Percentiles rank a stretch among this genome's conserved stretches.
phyloP scores from a whole-genome alignment of 768 basidiomycete genomes.

The Kwoniella heveanensis region DNA sequence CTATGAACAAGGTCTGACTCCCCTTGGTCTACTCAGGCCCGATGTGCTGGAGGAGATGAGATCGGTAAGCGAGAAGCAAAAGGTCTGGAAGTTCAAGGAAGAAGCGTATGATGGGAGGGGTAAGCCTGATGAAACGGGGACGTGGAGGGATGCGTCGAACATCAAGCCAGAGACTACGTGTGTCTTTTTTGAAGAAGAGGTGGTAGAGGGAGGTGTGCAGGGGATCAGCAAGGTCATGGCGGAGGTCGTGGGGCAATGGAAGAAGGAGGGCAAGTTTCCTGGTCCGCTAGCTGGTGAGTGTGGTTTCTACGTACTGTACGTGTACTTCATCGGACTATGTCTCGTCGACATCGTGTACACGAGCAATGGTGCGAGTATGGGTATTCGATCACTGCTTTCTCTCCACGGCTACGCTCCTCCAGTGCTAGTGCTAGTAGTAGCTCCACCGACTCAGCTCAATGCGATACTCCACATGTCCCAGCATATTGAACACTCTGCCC shows the following conservation, averaged over 20 bases:
- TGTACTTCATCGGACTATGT: neutral
- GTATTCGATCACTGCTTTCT: too few species aligned
- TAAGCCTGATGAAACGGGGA: slow-evolving; percentile 28
- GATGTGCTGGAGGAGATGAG: slow-evolving; percentile 43
- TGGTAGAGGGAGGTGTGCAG: slow-evolving; percentile 34
- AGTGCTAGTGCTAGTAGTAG: slow-evolving; percentile 29
- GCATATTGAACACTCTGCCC: too few species aligned
- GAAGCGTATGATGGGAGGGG: slow-evolving; percentile 9
- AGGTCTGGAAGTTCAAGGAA: slow-evolving; percentile 20
- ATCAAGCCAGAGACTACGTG: slow-evolving; percentile 61
- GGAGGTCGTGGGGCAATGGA: slow-evolving; percentile 49
- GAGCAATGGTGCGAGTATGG: too few species aligned
- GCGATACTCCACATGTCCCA: too few species aligned
- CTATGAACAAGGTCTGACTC: slow-evolving; percentile 30
- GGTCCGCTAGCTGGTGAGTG: slow-evolving; percentile 54
- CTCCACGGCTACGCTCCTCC: too few species aligned
- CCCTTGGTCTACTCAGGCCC: slow-evolving; percentile 59
- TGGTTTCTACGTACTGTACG: slow-evolving; percentile 9
- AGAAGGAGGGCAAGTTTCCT: slow-evolving; percentile 47
- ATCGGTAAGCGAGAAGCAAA: neutral
- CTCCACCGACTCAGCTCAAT: too few species aligned
- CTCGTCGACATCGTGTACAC: too few species aligned
- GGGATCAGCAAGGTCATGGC: slow-evolving; percentile 35
- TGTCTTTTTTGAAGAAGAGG: slow-evolving; percentile 48
- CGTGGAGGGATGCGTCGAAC: slow-evolving; percentile 19